phyloP scores from a whole-genome alignment of 257 asterid genomes.

The Solanum gandarillasii region DNA sequence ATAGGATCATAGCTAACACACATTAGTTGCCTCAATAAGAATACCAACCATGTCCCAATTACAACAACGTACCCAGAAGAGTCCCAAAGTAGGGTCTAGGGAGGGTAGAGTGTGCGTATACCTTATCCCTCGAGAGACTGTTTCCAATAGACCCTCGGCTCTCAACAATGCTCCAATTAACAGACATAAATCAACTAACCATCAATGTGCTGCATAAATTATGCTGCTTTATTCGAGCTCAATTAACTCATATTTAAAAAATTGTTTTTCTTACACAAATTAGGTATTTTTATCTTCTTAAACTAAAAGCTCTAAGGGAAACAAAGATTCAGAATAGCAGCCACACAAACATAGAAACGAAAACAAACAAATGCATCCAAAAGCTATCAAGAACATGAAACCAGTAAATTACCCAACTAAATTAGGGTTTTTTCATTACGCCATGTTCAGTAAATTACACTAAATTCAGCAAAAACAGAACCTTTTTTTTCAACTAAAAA shows the following conservation, averaged over 20 bases:
- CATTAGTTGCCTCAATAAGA: not conserved
- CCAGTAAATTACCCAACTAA: not conserved
- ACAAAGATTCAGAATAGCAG: not conserved
- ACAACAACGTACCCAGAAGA: not conserved
- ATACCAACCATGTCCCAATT: not conserved
- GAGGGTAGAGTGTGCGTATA: rapidly evolving
- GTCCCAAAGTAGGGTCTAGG: not conserved
- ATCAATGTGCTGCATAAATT: no score
- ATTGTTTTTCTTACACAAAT: not conserved
- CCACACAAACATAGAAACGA: not conserved
- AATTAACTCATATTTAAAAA: not conserved
- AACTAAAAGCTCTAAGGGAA: not conserved
- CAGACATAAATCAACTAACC: not conserved
- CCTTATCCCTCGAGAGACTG: not conserved
- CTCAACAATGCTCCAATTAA: not conserved
- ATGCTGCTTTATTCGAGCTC: not conserved
- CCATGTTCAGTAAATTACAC: not conserved
- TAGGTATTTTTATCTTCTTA: not conserved
- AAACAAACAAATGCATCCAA: not conserved
- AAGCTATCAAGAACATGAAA: not conserved
- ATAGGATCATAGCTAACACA: not conserved
- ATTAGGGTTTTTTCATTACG: not conserved
- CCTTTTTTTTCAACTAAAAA: not conserved
- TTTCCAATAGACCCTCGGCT: not conserved
- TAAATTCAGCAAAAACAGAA: not conserved